Conservation (phyloP, 352 stramenopile species). For the Pythium dissotocum region DNA sequence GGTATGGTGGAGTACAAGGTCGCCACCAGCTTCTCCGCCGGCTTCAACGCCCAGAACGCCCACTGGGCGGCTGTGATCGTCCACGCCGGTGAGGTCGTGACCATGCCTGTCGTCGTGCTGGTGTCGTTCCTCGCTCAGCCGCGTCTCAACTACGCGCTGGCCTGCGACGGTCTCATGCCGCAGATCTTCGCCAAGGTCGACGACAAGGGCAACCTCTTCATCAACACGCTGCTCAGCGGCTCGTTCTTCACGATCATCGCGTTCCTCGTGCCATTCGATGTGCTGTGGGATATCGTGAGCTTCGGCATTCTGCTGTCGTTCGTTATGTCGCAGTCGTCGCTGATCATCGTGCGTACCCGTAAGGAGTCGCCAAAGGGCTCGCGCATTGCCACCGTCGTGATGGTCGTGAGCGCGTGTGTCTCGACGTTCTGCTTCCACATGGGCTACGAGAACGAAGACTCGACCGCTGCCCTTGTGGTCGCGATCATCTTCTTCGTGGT, state of each 20-base stretch:
- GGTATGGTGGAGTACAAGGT: conserved; percentile 52
- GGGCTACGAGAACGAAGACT: conserved; percentile 53
- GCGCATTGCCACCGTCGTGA: background rate
- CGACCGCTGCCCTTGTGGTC: conserved; percentile 36
- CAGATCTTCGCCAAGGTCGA: conserved; percentile 87
- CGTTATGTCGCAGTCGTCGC: conserved; percentile 76
- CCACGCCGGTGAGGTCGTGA: conserved; percentile 63
- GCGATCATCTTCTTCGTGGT: conserved; percentile 52
- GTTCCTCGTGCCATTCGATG: conserved; percentile 74
- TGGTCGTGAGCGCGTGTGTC: conserved; percentile 43
- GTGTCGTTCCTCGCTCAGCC: conserved; percentile 93
- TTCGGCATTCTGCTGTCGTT: conserved; percentile 88
- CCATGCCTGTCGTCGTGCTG: conserved; percentile 93
- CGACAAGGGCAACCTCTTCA: conserved; percentile 78
- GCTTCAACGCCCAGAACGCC: conserved; percentile 39
- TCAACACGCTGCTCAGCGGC: conserved; percentile 66
- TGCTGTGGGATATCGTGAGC: conserved; percentile 85
- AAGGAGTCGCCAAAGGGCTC: conserved; percentile 42
- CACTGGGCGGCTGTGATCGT: conserved; percentile 53
- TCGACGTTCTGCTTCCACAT: conserved; percentile 67
- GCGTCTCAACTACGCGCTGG: conserved; percentile 91
- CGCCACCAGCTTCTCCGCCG: conserved; percentile 32
- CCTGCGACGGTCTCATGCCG: conserved; percentile 91
- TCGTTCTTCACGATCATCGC: conserved; percentile 65
- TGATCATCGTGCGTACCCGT: conserved; percentile 70